These are phyloP conservation scores for Kluyveromyces siamensis DNA, from an alignment of 805 yeast species.

Conservation along the genomic window DNA sequence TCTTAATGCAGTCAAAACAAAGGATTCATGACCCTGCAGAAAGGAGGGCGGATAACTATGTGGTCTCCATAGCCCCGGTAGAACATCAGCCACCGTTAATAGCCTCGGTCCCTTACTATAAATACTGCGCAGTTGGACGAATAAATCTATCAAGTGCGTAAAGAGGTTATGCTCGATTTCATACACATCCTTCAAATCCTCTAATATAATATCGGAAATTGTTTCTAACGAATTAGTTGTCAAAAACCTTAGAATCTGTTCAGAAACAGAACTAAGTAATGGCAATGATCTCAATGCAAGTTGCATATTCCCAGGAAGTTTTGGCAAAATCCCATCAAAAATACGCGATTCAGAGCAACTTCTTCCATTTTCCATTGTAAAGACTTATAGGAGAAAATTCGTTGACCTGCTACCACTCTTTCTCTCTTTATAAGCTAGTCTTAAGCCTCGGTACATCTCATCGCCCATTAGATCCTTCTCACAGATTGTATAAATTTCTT, in stretches of 20 bases:
- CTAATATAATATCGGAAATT: conserved; percentile 56
- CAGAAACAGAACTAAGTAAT: conserved; percentile 69
- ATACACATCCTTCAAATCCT: conserved; percentile 45
- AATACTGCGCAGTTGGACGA: conserved; percentile 66
- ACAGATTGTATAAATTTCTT: not conserved
- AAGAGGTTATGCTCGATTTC: conserved; percentile 53
- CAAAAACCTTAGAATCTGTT: conserved; percentile 67
- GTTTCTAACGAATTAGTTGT: conserved; percentile 71
- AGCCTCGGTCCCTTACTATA: conserved; percentile 66
- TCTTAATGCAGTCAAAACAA: conserved; percentile 43
- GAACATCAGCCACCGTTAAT: conserved; percentile 56
- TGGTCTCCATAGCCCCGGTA: conserved; percentile 63
- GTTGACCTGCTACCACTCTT: too few relatives aligned
- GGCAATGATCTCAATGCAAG: conserved; percentile 62
- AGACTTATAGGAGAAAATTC: not conserved
- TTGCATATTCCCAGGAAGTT: conserved; percentile 43
- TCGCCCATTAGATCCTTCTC: not conserved
- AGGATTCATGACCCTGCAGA: conserved; percentile 48
- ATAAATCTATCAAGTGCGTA: conserved; percentile 60
- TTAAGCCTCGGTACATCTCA: not conserved
- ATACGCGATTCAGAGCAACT: not conserved
- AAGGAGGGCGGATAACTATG: conserved; percentile 50
- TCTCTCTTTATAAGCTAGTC: too few relatives aligned
- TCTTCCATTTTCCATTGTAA: not conserved
- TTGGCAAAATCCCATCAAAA: conserved; percentile 15